Base-by-base conservation (phyloP, 179 eudicot species). In the Vitellaria paradoxa region DNA sequence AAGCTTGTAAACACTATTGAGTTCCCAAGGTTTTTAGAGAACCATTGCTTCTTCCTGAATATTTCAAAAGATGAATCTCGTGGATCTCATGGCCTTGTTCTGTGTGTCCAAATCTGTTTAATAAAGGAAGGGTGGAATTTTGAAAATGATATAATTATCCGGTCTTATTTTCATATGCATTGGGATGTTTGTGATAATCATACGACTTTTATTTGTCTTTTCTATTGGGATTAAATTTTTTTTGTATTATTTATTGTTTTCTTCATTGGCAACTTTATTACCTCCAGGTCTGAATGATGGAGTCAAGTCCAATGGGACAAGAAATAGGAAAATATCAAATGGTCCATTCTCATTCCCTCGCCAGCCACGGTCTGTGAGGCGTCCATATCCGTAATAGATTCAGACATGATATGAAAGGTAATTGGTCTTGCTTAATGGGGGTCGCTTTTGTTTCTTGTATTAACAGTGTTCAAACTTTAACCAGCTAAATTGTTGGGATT, bases 291-390 rank as follows among this genome's bases (percentile, higher is more conserved):
- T 76, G 73, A 82, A 87, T 76, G 92, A 85, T 76, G 81, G 79
- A 71, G 67, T 52, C 64, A 82, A 85, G 81, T 66, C 91, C 64
- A 86, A 78, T 24, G 88, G 85, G 84, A 74, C 75, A 73, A 78
- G 63, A 66, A 86, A 49, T 20, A 12, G 88, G 81, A 89, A 87
- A 71, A 83, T 88, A 79, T 80, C 94, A 9, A 88, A 81, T 67
- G 88, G 92, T 81, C 92, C 96, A 74, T 87, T 94, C 77, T 68
- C 85, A 70, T 84, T 85, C 84, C 92, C 96, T 72, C 94, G 90
- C 18, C 88, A 81, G 59, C 82, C 84, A 73, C 97, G 97, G 60
- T 87, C 97, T 68, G 92, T 82, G 47, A 88, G 88, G 79, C 97
- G 20, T 57, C 66, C 70, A 9, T 5, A 6, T 40, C 45, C 17